Evolutionary conservation across 129 eudicot genomes (phyloP).

Genomic region (Cynara cardunculus): DNA sequence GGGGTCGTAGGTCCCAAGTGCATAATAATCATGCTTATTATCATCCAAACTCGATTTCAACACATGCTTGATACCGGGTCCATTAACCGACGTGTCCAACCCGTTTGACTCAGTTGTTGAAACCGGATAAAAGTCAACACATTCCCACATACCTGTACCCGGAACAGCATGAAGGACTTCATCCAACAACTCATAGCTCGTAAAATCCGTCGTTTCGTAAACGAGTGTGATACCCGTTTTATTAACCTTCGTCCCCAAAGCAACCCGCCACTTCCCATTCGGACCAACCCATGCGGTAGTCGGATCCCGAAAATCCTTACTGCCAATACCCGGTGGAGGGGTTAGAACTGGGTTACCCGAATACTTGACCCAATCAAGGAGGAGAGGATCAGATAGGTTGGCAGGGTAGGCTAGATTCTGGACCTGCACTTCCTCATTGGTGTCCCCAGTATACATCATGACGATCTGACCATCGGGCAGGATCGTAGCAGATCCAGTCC

Average conservation of each 20-base stretch:
- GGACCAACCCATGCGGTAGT: constrained; percentile 82
- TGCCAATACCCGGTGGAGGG: constrained; percentile 79
- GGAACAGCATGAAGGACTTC: constrained; percentile 67
- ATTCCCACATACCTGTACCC: constrained; percentile 99
- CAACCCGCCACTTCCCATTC: constrained; percentile 66
- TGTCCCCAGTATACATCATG: constrained; percentile 75
- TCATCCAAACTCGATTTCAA: constrained; percentile 82
- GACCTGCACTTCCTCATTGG: constrained; percentile 61
- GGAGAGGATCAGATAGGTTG: constrained; percentile 82
- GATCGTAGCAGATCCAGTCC: constrained; percentile 90
- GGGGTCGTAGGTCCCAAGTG: constrained; percentile 71
- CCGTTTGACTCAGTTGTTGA: constrained; percentile 55
- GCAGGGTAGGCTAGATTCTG: constrained; percentile 88
- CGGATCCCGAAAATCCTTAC: constrained; percentile 75
- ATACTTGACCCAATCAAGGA: constrained; percentile 78
- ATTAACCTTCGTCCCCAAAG: constrained; percentile 64
- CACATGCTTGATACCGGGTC: constrained; percentile 74
- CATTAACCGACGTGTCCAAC: constrained; percentile 73
- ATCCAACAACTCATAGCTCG: constrained; percentile 57
- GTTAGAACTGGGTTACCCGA: constrained; percentile 70
- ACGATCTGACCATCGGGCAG: constrained; percentile 72
- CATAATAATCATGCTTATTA: constrained; percentile 69
- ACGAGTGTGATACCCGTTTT: constrained; percentile 64
- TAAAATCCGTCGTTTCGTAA: constrained; percentile 63
- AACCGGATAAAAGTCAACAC: constrained; percentile 90